Conservation (phyloP, 805 yeast genomes). For the Candida ascalaphidarum region DNA sequence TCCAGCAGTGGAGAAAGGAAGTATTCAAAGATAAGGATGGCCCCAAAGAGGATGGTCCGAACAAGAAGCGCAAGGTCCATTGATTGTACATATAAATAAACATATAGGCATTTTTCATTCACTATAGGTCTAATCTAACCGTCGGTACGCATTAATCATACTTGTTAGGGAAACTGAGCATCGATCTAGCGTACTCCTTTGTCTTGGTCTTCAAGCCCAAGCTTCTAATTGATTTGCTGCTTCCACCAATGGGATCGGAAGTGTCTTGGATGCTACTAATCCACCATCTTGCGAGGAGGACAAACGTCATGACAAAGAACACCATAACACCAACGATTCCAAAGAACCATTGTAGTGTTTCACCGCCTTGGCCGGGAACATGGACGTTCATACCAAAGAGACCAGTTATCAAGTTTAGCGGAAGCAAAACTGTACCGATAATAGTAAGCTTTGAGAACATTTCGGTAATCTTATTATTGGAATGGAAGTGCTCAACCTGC, state of each 20-base stretch:
- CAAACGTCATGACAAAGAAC: conserved; percentile 15
- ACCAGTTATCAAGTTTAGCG: conserved; percentile 85
- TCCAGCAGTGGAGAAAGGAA: conserved; percentile 84
- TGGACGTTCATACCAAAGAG: conserved; percentile 92
- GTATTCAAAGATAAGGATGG: conserved; percentile 63
- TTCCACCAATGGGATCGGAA: too few relatives aligned
- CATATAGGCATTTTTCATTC: too few relatives aligned
- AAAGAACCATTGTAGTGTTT: conserved; percentile 33
- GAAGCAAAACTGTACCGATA: conserved; percentile 84
- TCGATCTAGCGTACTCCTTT: conserved; percentile 27
- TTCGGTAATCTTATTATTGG: conserved; percentile 78
- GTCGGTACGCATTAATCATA: too few relatives aligned
- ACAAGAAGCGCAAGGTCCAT: too few relatives aligned
- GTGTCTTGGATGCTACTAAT: conserved; percentile 7
- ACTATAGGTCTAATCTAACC: too few relatives aligned
- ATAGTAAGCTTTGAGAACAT: conserved; percentile 85
- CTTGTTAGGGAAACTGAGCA: conserved; percentile 30
- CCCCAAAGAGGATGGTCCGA: too few relatives aligned
- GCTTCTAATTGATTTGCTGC: conserved; percentile 14
- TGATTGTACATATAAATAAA: too few relatives aligned
- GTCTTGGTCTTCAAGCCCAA: conserved; percentile 16
- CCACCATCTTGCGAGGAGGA: conserved; percentile 14
- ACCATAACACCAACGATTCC: conserved; percentile 45
- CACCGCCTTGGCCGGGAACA: conserved; percentile 56
- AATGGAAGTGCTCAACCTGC: conserved; percentile 84